Evolutionary conservation across 192 early-diverging fungal species (phyloP).

Genomic region (Coemansia sp.): DNA sequence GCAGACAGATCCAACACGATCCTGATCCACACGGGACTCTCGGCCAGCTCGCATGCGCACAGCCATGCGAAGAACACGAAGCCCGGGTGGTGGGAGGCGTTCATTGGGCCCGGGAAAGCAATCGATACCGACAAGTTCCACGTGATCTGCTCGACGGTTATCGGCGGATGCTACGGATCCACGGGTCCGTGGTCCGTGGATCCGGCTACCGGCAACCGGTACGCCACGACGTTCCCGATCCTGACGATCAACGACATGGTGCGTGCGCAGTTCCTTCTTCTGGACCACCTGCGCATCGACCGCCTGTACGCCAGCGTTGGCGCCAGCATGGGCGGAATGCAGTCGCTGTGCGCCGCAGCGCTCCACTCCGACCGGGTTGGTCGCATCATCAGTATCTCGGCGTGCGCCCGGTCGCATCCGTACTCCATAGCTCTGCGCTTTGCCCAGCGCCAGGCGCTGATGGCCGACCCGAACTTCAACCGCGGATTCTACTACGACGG

Average conservation of each 20-base stretch:
- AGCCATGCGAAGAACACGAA: slow-evolving; percentile 75
- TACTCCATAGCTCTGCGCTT: slow-evolving; percentile 94
- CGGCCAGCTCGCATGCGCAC: slow-evolving; percentile 88
- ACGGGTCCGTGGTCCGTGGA: slow-evolving; percentile 88
- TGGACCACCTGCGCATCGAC: slow-evolving; percentile 77
- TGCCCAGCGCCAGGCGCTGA: slow-evolving; percentile 84
- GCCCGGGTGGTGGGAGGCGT: slow-evolving; percentile 97
- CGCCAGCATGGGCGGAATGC: slow-evolving; percentile 96
- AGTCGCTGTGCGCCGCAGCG: slow-evolving; percentile 81
- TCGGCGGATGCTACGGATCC: slow-evolving; percentile 96
- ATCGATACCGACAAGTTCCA: slow-evolving; percentile 94
- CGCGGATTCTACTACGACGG: slow-evolving; percentile 91
- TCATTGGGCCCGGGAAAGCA: slow-evolving; percentile 87
- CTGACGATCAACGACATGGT: slow-evolving; percentile 95
- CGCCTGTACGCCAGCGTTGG: slow-evolving; percentile 89
- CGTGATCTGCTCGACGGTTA: slow-evolving; percentile 94
- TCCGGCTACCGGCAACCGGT: slow-evolving; percentile 69
- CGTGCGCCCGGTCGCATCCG: slow-evolving; percentile 91
- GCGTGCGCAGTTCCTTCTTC: slow-evolving; percentile 85
- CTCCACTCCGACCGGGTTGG: slow-evolving; percentile 82
- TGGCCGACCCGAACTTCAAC: slow-evolving; percentile 96
- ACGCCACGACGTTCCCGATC: slow-evolving; percentile 89
- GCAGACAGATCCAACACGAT: slow-evolving; percentile 79
- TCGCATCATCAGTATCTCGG: slow-evolving; percentile 81
- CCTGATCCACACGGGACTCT: slow-evolving; percentile 92